phyloP scores from a whole-genome alignment of 495 filamentous ascomycete genomes.

The Penicillium malachiteum region DNA sequence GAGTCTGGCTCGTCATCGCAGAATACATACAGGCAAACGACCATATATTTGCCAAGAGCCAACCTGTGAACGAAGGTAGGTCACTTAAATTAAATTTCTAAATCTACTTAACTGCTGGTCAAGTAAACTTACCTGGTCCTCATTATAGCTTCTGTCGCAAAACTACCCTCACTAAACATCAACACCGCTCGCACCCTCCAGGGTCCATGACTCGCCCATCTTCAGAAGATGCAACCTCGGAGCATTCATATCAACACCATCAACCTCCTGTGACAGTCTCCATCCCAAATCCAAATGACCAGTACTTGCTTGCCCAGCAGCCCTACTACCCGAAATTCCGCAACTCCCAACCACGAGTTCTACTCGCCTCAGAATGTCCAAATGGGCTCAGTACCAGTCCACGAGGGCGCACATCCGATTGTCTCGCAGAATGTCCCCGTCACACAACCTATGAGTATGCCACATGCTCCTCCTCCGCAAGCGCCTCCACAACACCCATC shows the following conservation, averaged over 20 bases:
- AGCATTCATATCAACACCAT: conserved; percentile 41
- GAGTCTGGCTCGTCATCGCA: conserved; percentile 79
- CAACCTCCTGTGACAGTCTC: conserved; percentile 30
- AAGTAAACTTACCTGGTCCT: not conserved
- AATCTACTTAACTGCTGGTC: not conserved
- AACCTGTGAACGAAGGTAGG: conserved; percentile 78
- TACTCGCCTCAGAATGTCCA: conserved; percentile 37
- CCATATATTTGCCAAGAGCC: conserved; percentile 80
- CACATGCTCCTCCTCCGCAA: conserved; percentile 33
- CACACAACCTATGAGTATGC: conserved; percentile 32
- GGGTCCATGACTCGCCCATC: conserved; percentile 49
- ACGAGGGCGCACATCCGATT: conserved; percentile 30
- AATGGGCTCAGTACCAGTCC: conserved; percentile 32
- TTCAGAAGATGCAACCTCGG: conserved; percentile 43
- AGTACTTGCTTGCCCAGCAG: conserved; percentile 42
- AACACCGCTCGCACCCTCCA: conserved; percentile 65
- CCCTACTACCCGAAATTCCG: conserved; percentile 38
- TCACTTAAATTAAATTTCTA: not conserved
- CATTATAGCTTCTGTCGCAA: conserved; percentile 76
- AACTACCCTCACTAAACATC: conserved; percentile 85
- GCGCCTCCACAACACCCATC: conserved; percentile 37
- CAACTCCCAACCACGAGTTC: conserved; percentile 40
- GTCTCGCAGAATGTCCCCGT: conserved; percentile 33
- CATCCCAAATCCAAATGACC: conserved; percentile 35
- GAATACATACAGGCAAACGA: conserved; percentile 82